phyloP scores from a whole-genome alignment of 2,329 filamentous ascomycete species.

The Trichoderma citrinoviride region DNA sequence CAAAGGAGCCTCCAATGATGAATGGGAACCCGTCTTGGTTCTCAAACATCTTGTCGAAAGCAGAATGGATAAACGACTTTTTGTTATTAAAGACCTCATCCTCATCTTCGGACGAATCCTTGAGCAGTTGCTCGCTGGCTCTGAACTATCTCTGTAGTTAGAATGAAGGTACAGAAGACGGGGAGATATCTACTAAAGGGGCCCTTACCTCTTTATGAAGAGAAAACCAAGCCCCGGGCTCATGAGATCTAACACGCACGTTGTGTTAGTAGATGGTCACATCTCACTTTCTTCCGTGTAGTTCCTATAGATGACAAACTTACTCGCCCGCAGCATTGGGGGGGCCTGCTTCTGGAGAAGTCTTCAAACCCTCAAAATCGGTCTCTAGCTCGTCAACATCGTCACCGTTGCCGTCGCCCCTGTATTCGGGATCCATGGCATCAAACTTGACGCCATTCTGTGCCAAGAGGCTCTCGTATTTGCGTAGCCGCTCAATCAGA shows the following conservation, averaged over 20 bases:
- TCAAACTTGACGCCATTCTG: conserved; percentile 69
- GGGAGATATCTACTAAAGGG: not conserved
- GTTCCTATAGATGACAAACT: not conserved
- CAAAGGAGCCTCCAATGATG: conserved; percentile 46
- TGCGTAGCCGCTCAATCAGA: conserved; percentile 64
- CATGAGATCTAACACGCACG: conserved; percentile 13
- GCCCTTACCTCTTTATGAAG: conserved; percentile 49
- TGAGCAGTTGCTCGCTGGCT: conserved; percentile 46
- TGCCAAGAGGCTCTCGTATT: conserved; percentile 64
- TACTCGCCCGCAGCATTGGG: conserved; percentile 15
- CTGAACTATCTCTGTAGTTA: conserved; percentile 43
- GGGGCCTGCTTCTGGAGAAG: conserved; percentile 47
- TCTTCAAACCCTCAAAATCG: conserved; percentile 54
- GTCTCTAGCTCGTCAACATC: conserved; percentile 57
- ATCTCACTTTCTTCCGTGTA: not conserved
- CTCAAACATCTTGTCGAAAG: conserved; percentile 59
- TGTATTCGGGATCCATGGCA: conserved; percentile 53
- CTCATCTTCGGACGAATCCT: conserved; percentile 58
- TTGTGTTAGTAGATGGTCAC: not conserved
- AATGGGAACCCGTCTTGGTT: conserved; percentile 58
- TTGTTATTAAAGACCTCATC: conserved; percentile 51
- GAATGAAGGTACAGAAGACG: not conserved
- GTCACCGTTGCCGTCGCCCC: conserved; percentile 38
- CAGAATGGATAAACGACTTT: conserved; percentile 53
- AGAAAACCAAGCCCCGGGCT: conserved; percentile 43